Percentiles rank a stretch among this genome's conserved stretches.
These are phyloP conservation scores for Malassezia psittaci DNA, from an alignment of 1,284 basidiomycete genomes.

Conservation along the genomic window DNA sequence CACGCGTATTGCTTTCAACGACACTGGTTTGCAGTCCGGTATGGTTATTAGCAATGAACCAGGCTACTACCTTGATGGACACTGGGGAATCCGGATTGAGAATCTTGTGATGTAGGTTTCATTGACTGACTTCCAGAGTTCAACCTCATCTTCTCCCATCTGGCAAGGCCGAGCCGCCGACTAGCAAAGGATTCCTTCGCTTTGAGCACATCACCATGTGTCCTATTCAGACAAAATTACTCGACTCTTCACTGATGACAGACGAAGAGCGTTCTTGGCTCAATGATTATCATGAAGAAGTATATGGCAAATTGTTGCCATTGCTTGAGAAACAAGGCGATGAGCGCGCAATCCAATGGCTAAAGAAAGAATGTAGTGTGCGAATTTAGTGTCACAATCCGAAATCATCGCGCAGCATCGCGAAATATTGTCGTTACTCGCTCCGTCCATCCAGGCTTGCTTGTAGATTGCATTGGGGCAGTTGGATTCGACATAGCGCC, in stretches of 20 bases:
- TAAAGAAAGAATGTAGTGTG: conserved; percentile 56
- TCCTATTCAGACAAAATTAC: conserved; percentile 76
- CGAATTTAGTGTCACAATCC: not conserved
- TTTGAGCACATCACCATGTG: conserved; percentile 43
- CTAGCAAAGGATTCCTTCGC: conserved; percentile 30
- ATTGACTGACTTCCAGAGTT: not conserved
- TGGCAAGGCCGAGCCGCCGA: conserved; percentile 18
- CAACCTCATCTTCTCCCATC: conserved; percentile 9
- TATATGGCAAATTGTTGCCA: conserved; percentile 65
- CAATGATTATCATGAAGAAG: conserved; percentile 72
- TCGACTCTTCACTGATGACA: conserved; percentile 61
- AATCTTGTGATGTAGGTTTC: conserved; percentile 50
- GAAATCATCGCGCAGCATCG: not conserved
- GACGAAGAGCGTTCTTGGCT: conserved; percentile 68
- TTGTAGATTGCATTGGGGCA: no score
- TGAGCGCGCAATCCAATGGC: conserved; percentile 63
- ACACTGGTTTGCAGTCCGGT: conserved; percentile 41
- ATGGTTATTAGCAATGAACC: conserved; percentile 56
- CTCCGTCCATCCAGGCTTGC: not conserved
- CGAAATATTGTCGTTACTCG: not conserved
- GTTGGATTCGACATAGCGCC: not conserved
- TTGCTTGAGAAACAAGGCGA: conserved; percentile 60
- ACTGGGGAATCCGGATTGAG: conserved; percentile 88
- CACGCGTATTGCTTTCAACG: conserved; percentile 41
- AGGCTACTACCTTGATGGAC: conserved; percentile 82